A percentile compares a stretch with the other conserved stretches of the same genome.
These are phyloP conservation scores for Talaromyces borbonicus DNA, from an alignment of 495 filamentous ascomycete species.

Conservation along the genomic window DNA sequence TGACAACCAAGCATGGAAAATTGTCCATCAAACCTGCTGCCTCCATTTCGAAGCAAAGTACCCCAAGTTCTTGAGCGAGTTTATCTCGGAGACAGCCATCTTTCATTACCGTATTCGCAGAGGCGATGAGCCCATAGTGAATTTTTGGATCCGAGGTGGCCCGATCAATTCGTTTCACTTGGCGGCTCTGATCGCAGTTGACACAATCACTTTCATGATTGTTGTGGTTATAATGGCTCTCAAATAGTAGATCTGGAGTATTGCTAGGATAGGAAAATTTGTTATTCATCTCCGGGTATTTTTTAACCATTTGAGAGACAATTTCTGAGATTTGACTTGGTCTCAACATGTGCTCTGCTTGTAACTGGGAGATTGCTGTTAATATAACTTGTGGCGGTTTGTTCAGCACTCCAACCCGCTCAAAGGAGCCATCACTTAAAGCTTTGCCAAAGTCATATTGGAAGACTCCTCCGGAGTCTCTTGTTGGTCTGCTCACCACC, in stretches of 20 bases:
- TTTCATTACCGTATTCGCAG: constrained; percentile 12
- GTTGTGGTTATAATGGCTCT: constrained; percentile 17
- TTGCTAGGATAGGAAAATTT: constrained; percentile 14
- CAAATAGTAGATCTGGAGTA: constrained; percentile 21
- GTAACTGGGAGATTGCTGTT: constrained; percentile 16
- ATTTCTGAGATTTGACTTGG: constrained; percentile 8
- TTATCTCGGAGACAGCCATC: constrained; percentile 8
- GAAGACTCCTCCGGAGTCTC: constrained; percentile 18
- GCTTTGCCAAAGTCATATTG: constrained; percentile 27
- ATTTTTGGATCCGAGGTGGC: constrained; percentile 4
- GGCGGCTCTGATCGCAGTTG: constrained; percentile 2
- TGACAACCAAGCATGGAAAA: constrained; percentile 20
- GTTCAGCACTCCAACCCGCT: constrained; percentile 19
- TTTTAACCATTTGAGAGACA: constrained; percentile 12
- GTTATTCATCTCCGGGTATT: constrained; percentile 12
- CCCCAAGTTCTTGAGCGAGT: constrained; percentile 20
- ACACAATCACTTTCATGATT: constrained; percentile 1
- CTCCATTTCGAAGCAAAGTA: constrained; percentile 25
- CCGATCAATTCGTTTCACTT: neutral
- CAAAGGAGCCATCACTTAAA: constrained; percentile 9
- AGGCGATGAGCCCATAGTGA: constrained; percentile 14
- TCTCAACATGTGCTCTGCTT: constrained; percentile 10
- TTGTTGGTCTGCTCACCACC: constrained; percentile 16
- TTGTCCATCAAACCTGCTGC: constrained; percentile 21
- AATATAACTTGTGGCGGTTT: constrained; percentile 16